These are phyloP conservation scores for Colletotrichum magnum DNA, from an alignment of 2,329 filamentous ascomycete genomes.

Conservation along the genomic window DNA sequence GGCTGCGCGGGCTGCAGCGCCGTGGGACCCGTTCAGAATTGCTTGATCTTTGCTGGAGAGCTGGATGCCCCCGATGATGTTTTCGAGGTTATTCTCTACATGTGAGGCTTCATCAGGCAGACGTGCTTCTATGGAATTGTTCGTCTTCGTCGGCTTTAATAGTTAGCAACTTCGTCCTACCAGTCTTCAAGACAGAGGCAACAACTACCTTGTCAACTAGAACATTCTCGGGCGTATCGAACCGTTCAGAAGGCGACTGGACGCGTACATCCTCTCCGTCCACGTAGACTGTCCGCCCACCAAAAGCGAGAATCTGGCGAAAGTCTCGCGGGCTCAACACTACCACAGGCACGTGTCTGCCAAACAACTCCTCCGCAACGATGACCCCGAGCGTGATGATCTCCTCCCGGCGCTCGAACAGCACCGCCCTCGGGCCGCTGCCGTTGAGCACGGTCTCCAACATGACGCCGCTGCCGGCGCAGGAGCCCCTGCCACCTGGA, in stretches of 20 bases:
- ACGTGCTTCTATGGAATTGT: no score
- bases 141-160: no score
- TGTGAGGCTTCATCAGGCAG: no score
- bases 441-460: slow-evolving; percentile 59
- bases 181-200: no score
- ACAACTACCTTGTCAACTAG: no score
- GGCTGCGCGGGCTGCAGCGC: slow-evolving; percentile 51
- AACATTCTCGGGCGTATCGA: no score
- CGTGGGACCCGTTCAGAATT: slow-evolving; percentile 21
- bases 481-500: slow-evolving; percentile 62
- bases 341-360: slow-evolving; percentile 56
- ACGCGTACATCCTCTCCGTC: not conserved
- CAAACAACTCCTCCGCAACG: slow-evolving; percentile 57
- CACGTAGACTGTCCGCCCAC: slow-evolving; percentile 46
- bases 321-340: slow-evolving; percentile 3
- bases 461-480: slow-evolving; percentile 60
- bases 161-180: no score
- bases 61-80: no score
- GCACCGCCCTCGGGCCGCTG: slow-evolving; percentile 53
- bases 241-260: no score
- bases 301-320: not conserved
- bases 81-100: no score
- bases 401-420: slow-evolving; percentile 58
- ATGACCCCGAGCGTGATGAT: slow-evolving; percentile 62
- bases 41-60: no score